Evolutionary conservation across 495 filamentous ascomycete species (phyloP).

Genomic region (Friedmanniomyces endolithicus): DNA sequence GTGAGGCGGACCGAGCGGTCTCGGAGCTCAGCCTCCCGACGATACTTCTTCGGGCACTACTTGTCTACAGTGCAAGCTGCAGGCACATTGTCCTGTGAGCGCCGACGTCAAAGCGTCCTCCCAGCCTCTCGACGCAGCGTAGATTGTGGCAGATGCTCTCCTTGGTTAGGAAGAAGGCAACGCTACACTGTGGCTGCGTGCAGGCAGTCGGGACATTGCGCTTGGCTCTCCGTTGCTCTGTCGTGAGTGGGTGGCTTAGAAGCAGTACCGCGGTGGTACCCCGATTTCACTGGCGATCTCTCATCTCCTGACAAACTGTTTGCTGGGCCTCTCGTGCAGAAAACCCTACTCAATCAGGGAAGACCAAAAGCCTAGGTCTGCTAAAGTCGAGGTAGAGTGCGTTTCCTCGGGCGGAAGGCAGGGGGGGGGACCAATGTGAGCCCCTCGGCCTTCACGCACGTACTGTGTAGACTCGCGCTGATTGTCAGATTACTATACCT

Average conservation of each 20-base stretch:
- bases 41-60: neutral
- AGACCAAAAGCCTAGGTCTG: neutral
- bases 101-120: constrained; percentile 8
- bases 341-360: neutral
- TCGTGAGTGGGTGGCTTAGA: constrained; percentile 1
- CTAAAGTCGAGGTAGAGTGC: constrained; percentile 7
- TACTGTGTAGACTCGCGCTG: neutral
- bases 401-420: neutral
- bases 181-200: neutral
- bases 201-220: neutral
- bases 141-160: neutral
- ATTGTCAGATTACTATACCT: neutral
- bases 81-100: neutral
- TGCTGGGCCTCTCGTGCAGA: neutral
- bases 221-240: neutral
- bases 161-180: neutral
- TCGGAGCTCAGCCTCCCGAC: neutral
- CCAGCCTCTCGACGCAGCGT: constrained; percentile 11
- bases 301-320: neutral
- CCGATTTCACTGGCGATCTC: neutral
- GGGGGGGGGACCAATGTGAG: neutral
- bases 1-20: neutral
- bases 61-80: neutral
- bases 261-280: constrained; percentile 1
- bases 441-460: neutral